Evolutionary conservation across 805 yeast species (phyloP).

Genomic region (Metschnikowia chrysomelidarum): DNA sequence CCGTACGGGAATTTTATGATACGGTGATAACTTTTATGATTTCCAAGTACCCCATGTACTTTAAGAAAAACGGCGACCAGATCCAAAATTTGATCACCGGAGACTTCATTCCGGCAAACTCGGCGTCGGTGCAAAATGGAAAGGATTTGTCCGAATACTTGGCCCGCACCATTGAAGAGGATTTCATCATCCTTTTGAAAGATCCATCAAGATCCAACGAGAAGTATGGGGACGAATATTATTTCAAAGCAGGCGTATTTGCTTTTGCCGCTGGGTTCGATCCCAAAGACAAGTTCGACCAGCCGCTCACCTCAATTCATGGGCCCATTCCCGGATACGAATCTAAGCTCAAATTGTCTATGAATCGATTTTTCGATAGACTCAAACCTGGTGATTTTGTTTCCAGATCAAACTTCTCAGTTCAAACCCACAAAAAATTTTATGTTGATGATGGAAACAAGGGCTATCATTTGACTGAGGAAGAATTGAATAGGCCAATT

Average conservation of each 20-base stretch:
- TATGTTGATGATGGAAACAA: constrained; percentile 41
- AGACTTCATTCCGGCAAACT: constrained; percentile 21
- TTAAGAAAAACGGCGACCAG: constrained; percentile 18
- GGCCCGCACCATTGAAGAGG: constrained; percentile 38
- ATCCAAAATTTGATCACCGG: constrained; percentile 29
- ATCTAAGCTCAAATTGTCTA: constrained; percentile 35
- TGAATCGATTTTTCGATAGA: constrained; percentile 41
- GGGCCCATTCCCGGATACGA: constrained; percentile 44
- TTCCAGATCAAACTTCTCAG: constrained; percentile 39
- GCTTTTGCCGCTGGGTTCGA: constrained; percentile 47
- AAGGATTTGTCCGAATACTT: constrained; percentile 24
- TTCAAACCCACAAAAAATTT: constrained; percentile 32
- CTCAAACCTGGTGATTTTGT: constrained; percentile 37
- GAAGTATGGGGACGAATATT: constrained; percentile 36
- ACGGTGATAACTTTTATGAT: constrained; percentile 31
- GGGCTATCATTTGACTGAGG: constrained; percentile 35
- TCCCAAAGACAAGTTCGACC: constrained; percentile 37
- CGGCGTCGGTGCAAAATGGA: constrained; percentile 10
- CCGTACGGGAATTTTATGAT: constrained; percentile 36
- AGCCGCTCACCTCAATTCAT: constrained; percentile 38
- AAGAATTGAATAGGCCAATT: constrained; percentile 24
- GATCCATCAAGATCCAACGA: constrained; percentile 30
- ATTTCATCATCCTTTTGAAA: constrained; percentile 37
- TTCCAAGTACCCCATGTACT: constrained; percentile 40
- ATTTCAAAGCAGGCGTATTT: constrained; percentile 43